Evolutionary conservation across 179 eudicot species (phyloP).

Genomic region (Beta macrorhiza): DNA sequence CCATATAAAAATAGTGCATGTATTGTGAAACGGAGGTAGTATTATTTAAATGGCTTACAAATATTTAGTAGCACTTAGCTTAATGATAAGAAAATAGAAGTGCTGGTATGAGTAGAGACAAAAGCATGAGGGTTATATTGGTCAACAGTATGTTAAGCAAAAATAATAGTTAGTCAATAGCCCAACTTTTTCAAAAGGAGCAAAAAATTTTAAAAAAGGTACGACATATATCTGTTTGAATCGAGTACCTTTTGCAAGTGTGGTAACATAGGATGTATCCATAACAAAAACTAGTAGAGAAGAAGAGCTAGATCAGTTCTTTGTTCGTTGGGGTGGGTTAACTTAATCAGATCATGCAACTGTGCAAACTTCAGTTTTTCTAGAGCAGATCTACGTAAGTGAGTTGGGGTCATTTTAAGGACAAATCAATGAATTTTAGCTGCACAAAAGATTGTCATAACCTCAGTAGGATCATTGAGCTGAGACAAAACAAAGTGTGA

Average conservation of each 20-base stretch:
- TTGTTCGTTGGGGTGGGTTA: background rate
- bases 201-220: too few relatives aligned
- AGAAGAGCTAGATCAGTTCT: background rate
- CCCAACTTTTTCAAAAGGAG: too few relatives aligned
- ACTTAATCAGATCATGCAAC: background rate
- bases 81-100: background rate
- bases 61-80: too few relatives aligned
- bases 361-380: background rate
- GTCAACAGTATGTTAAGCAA: too few relatives aligned
- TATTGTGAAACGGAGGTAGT: too few relatives aligned
- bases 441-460: background rate
- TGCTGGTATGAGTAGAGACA: too few relatives aligned
- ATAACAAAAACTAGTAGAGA: background rate
- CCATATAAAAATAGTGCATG: too few relatives aligned
- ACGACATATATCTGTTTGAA: too few relatives aligned
- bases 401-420: background rate
- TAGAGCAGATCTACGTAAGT: background rate
- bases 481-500: background rate
- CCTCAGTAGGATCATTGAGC: conserved; percentile 1
- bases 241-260: background rate
- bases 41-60: too few relatives aligned
- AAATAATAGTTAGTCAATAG: too few relatives aligned
- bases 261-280: background rate
- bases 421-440: background rate
- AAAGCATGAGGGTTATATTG: too few relatives aligned